Percentiles rank a stretch among this genome's conserved stretches.
Evolutionary conservation across 768 basidiomycete genomes (phyloP).

Genomic region (Hypholoma sublateritium): DNA sequence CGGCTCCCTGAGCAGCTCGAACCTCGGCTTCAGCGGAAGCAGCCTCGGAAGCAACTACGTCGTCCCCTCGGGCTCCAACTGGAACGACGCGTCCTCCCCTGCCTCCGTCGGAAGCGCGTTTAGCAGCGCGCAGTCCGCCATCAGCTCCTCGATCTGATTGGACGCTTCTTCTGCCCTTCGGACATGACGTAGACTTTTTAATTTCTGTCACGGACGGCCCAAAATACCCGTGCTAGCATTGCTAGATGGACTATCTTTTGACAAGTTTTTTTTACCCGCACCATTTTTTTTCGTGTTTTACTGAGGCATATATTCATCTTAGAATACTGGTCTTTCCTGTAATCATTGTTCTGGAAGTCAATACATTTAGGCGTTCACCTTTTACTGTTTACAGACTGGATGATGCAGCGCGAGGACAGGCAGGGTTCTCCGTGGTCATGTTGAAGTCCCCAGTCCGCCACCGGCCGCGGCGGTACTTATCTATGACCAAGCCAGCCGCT

Average conservation of each 20-base stretch:
- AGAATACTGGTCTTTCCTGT: conserved; percentile 14
- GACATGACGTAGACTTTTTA: neutral
- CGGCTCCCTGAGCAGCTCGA: conserved; percentile 33
- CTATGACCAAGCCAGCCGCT: too few species aligned
- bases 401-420: neutral
- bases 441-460: neutral
- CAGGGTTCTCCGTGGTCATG: neutral
- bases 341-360: conserved; percentile 17
- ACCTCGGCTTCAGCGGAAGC: conserved; percentile 39
- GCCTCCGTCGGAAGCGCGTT: conserved; percentile 33
- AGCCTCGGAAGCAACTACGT: conserved; percentile 36
- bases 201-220: neutral
- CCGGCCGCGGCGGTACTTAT: too few species aligned
- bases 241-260: conserved; percentile 5
- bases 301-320: conserved; percentile 4
- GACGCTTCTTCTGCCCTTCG: neutral
- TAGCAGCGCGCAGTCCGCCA: conserved; percentile 25
- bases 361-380: conserved; percentile 4
- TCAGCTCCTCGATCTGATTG: neutral
- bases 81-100: conserved; percentile 28
- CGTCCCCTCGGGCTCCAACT: conserved; percentile 38
- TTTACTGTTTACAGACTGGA: neutral
- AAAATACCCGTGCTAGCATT: neutral
- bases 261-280: conserved; percentile 6
- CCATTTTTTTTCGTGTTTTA: neutral